A percentile compares a stretch with the other conserved stretches of the same genome.
Conservation (phyloP, 352 stramenopile species). For the Pythium vanterpoolii region DNA sequence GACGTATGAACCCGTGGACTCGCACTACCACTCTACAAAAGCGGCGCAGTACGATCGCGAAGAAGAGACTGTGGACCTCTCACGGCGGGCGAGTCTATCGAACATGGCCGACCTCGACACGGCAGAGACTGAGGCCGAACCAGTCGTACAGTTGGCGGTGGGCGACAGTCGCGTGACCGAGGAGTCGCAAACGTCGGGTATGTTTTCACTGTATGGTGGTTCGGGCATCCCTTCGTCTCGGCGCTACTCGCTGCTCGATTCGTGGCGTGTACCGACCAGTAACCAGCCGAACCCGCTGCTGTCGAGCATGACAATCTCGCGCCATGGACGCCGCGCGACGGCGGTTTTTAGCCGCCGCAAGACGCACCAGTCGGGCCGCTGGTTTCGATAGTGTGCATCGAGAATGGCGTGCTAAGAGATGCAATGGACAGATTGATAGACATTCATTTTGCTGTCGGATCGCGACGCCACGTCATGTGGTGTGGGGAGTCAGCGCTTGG, state of each 20-base stretch:
- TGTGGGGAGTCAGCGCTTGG: no score
- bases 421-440: no score
- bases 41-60: slow-evolving; percentile 68
- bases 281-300: slow-evolving; percentile 56
- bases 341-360: slow-evolving; percentile 65
- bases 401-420: no score
- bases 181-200: slow-evolving; percentile 5
- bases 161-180: slow-evolving; percentile 2
- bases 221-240: slow-evolving; percentile 33
- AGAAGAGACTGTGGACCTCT: slow-evolving; percentile 29
- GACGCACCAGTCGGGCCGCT: slow-evolving; percentile 43
- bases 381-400: slow-evolving; percentile 2
- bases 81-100: slow-evolving; percentile 16
- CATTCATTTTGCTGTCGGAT: no score
- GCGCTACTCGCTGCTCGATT: slow-evolving; percentile 70
- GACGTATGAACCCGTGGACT: slow-evolving; percentile 60
- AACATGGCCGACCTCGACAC: not conserved
- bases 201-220: slow-evolving; percentile 9
- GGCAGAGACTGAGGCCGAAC: not conserved
- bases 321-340: slow-evolving; percentile 54
- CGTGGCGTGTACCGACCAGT: slow-evolving; percentile 60
- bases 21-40: slow-evolving; percentile 72
- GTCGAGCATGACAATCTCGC: slow-evolving; percentile 67
- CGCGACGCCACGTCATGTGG: no score
- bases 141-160: not conserved